Evolutionary conservation across 495 filamentous ascomycete species (phyloP).

Genomic region (Aspergillus taichungensis): DNA sequence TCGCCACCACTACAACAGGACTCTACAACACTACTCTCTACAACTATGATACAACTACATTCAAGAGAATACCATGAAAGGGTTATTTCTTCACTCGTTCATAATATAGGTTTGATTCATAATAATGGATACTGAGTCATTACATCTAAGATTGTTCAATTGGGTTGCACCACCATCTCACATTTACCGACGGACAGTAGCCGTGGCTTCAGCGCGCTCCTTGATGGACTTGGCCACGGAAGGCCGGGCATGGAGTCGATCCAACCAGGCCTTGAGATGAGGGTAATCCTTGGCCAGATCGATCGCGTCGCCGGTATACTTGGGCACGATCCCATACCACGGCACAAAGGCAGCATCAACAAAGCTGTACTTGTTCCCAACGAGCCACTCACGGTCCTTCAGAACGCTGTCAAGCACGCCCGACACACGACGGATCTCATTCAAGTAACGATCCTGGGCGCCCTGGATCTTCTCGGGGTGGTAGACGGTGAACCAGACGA

Average conservation of each 20-base stretch:
- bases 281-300: conserved; percentile 32
- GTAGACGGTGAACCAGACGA: conserved; percentile 42
- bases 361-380: conserved; percentile 49
- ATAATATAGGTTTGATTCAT: too few species aligned
- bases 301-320: conserved; percentile 13
- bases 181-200: background rate
- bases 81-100: background rate
- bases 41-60: too few species aligned
- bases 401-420: conserved; percentile 48
- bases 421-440: conserved; percentile 52
- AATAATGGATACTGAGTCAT: too few species aligned
- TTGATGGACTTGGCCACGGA: conserved; percentile 32
- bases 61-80: too few species aligned
- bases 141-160: too few species aligned
- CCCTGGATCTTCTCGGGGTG: conserved; percentile 51
- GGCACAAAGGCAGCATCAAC: conserved; percentile 51
- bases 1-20: too few species aligned
- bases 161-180: background rate
- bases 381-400: conserved; percentile 45
- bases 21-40: too few species aligned
- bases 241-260: conserved; percentile 29
- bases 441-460: conserved; percentile 49
- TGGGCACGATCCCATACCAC: conserved; percentile 32
- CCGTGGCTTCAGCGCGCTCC: conserved; percentile 19
- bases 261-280: conserved; percentile 33